Conservation (phyloP, 257 asterid genomes). For the Salvia hispanica region DNA sequence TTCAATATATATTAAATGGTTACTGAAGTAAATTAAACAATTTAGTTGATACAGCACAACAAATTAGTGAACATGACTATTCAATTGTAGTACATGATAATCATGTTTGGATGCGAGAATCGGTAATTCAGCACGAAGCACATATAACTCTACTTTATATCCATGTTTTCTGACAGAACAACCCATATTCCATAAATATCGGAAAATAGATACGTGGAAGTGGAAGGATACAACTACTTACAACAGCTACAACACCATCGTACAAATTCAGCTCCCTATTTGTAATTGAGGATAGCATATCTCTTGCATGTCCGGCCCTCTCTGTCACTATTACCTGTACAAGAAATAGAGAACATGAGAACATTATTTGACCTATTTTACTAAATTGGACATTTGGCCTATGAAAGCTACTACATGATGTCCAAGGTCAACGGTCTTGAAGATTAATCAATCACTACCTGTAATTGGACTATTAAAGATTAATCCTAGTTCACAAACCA, state of each 20-base stretch:
- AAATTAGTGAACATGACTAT: slow-evolving; percentile 10
- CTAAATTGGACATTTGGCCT: slow-evolving; percentile 1
- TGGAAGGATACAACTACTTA: slow-evolving; percentile 50
- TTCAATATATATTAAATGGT: background rate
- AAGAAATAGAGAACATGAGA: slow-evolving; percentile 24
- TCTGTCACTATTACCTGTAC: slow-evolving; percentile 81
- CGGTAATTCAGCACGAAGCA: slow-evolving; percentile 6
- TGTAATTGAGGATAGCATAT: slow-evolving; percentile 68
- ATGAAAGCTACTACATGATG: too few relatives aligned
- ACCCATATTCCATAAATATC: slow-evolving; percentile 17
- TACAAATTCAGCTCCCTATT: slow-evolving; percentile 64
- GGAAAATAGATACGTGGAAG: slow-evolving; percentile 20
- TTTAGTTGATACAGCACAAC: slow-evolving; percentile 18
- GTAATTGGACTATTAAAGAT: background rate
- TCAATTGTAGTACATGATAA: background rate
- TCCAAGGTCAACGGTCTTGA: too few relatives aligned
- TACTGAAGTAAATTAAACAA: background rate
- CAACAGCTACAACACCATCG: slow-evolving; percentile 92
- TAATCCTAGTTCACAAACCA: background rate
- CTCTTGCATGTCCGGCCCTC: slow-evolving; percentile 90
- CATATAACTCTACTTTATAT: background rate
- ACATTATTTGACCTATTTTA: slow-evolving; percentile 22
- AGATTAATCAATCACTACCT: too few relatives aligned
- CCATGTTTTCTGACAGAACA: slow-evolving; percentile 6
- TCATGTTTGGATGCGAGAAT: background rate